A percentile compares a stretch with the other conserved stretches of the same genome.
phyloP scores from a whole-genome alignment of 23 red algal species.

The Gracilaria domingensis region DNA sequence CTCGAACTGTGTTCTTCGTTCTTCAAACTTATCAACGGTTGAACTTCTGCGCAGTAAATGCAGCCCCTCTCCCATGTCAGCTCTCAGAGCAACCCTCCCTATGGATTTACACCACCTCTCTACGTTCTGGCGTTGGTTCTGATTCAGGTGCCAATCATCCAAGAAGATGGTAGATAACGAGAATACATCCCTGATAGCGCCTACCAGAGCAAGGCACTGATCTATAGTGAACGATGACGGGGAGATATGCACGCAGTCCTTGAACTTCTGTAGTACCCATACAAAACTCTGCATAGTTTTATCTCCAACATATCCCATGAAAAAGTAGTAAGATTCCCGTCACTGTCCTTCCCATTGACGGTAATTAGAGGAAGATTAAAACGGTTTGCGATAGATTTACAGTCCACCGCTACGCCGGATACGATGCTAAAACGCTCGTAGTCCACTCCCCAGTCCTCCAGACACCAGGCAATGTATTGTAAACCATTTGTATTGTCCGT shows the following conservation, averaged over 20 bases:
- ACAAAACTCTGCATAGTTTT: not conserved
- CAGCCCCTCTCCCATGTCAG: not conserved
- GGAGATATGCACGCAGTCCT: not conserved
- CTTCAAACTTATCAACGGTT: not conserved
- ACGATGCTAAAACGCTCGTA: conserved; percentile 9
- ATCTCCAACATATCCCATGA: not conserved
- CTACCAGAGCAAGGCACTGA: not conserved
- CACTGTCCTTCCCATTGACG: not conserved
- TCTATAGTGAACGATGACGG: not conserved
- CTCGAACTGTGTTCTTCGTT: not conserved
- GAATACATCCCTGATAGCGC: not conserved
- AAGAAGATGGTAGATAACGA: not conserved
- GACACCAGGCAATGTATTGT: not conserved
- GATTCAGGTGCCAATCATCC: not conserved
- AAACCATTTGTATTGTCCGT: not conserved
- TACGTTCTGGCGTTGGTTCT: not conserved
- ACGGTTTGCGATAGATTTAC: not conserved
- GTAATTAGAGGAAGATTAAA: not conserved
- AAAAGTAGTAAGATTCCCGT: not conserved
- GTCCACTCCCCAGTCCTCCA: not conserved
- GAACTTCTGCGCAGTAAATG: not conserved
- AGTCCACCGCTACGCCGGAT: not conserved
- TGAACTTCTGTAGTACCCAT: not conserved
- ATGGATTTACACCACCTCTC: not conserved
- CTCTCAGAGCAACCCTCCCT: not conserved